Conservation (phyloP, 2,329 filamentous ascomycete genomes). For the Cladorrhinum sp. region DNA sequence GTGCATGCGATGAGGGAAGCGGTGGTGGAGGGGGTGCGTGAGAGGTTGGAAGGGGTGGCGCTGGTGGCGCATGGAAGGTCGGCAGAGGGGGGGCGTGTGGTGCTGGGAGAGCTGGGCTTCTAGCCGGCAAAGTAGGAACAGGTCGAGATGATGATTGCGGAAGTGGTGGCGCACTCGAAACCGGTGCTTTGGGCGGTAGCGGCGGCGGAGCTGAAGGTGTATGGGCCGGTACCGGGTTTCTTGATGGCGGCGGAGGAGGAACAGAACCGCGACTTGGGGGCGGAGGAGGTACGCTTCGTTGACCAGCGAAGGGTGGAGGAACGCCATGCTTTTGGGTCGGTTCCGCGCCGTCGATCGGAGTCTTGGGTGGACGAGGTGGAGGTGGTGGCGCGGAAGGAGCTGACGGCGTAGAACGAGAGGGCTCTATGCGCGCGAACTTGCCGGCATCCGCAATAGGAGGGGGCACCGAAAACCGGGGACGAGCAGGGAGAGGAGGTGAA, state of each 20-base stretch:
- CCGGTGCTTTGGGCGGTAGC: conserved; percentile 48
- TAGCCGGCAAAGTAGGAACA: conserved; percentile 44
- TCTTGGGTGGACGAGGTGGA: conserved; percentile 67
- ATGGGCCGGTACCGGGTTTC: conserved; percentile 29
- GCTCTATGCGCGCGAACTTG: conserved; percentile 66
- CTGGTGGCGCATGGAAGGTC: conserved; percentile 41
- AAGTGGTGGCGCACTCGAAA: conserved; percentile 44
- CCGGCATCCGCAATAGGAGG: conserved; percentile 88
- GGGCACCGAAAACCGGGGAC: conserved; percentile 75
- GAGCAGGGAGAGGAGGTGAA: conserved; percentile 64
- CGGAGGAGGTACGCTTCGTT: conserved; percentile 67
- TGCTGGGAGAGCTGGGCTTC: conserved; percentile 39
- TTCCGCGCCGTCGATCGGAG: conserved; percentile 66
- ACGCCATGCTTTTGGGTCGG: conserved; percentile 65
- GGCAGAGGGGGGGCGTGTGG: conserved; percentile 33
- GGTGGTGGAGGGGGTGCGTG: conserved; percentile 33
- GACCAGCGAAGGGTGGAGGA: conserved; percentile 74
- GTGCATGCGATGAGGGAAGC: conserved; percentile 33
- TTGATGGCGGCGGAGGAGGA: conserved; percentile 66
- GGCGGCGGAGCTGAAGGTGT: conserved; percentile 38
- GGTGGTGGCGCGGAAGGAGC: conserved; percentile 59
- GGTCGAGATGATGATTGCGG: conserved; percentile 53
- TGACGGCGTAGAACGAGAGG: conserved; percentile 40
- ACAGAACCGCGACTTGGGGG: conserved; percentile 68
- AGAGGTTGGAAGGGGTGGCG: conserved; percentile 30